Evolutionary conservation across 768 basidiomycete species (phyloP), one percentile per base, ranked within the genome.

Genomic region (Roridomyces roridus): DNA sequence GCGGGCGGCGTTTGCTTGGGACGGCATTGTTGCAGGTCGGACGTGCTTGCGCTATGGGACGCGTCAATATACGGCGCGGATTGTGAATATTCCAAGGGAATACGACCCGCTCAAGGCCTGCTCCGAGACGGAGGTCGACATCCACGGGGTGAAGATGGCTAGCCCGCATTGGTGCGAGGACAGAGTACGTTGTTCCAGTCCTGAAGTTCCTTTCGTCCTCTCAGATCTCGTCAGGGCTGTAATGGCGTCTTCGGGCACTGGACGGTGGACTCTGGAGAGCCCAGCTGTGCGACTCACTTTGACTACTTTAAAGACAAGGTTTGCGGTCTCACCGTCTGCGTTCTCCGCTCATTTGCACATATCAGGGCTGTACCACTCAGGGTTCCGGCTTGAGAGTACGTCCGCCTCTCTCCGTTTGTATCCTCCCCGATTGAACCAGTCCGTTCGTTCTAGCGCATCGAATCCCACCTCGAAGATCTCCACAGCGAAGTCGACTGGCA

Each of bases 291-390:
- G 0, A 31, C 73, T 0, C 62, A 36, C 25, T 74, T 71, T 64
- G 35, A 18, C 31, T 49, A 52, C 36, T 72, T 68, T 65, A 65
- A 65, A 15, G 66, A 74, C 57, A 73, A 72, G 65, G 72, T 36
- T 47, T 55, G 65, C 9, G 6, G 0, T 50, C 3, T 37, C 4
- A 10, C n/a, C 3, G 10, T 6, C 43, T 26, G n/a, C n/a, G n/a
- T 9, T 5, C 25, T 4, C 24, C 24, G 4, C 26, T 5, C 20
- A 17, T 31, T n/a, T 20, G 1, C 1, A 12, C 25, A 23, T 26
- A 25, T 4, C 34, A 64, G 62, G 73, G 62, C 1, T 64, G 62
- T 46, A 49, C 46, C 12, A 36, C 43, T 17, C 31, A 20, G 0
- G 62, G 59, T 39, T 56, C 57, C 20, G 50, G 62, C 28, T 26